phyloP scores from a whole-genome alignment of 2,329 filamentous ascomycete species.

The Botrytis pseudocinerea region DNA sequence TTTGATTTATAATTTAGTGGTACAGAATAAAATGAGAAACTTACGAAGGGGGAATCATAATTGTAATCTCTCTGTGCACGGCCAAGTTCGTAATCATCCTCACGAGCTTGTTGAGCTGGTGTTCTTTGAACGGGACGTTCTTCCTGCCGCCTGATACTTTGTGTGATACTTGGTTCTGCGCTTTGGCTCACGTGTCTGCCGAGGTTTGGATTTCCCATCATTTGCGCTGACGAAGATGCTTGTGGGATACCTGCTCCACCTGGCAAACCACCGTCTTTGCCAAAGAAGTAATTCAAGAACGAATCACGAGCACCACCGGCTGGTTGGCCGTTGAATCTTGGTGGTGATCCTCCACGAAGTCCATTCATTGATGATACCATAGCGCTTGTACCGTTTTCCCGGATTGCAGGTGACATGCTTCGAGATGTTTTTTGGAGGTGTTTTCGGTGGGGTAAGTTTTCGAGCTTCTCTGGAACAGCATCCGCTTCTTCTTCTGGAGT shows the following conservation, averaged over 20 bases:
- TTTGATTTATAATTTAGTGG: slow-evolving; percentile 13
- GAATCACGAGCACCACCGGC: slow-evolving; percentile 74
- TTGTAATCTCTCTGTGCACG: slow-evolving; percentile 44
- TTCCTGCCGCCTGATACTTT: slow-evolving; percentile 75
- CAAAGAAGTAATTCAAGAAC: slow-evolving; percentile 98
- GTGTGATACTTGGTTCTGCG: slow-evolving; percentile 77
- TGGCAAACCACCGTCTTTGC: slow-evolving; percentile 75
- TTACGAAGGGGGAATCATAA: slow-evolving; percentile 49
- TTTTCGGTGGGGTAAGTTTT: slow-evolving; percentile 61
- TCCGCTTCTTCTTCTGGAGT: slow-evolving; percentile 61
- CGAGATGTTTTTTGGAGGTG: slow-evolving; percentile 55
- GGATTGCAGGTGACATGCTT: slow-evolving; percentile 80
- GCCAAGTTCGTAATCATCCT: slow-evolving; percentile 42
- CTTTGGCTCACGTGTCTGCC: slow-evolving; percentile 74
- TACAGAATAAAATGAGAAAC: slow-evolving; percentile 35
- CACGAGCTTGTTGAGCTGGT: slow-evolving; percentile 53
- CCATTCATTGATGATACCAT: slow-evolving; percentile 70
- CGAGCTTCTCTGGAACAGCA: slow-evolving; percentile 49
- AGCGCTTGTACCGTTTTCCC: slow-evolving; percentile 62
- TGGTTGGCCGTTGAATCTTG: slow-evolving; percentile 59
- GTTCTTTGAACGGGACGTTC: slow-evolving; percentile 47
- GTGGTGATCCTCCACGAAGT: slow-evolving; percentile 59
- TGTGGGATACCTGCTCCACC: slow-evolving; percentile 43
- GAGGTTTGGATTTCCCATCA: slow-evolving; percentile 43
- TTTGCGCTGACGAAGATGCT: slow-evolving; percentile 35